Conservation (phyloP, 306 rosid genomes). For the Quercus engelmannii region DNA sequence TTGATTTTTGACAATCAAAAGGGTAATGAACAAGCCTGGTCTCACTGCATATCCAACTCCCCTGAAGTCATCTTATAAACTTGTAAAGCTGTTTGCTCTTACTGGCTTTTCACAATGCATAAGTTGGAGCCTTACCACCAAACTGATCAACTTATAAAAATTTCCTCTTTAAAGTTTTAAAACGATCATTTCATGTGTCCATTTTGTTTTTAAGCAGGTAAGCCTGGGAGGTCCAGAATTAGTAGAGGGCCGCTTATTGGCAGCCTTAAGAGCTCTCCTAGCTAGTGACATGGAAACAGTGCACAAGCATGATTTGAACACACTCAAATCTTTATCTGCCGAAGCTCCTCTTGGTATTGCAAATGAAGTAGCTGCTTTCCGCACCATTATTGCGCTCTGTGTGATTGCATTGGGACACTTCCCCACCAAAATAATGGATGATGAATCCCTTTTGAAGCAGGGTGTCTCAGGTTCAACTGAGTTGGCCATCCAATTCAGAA, state of each 20-base stretch:
- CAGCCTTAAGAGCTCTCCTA: conserved; percentile 75
- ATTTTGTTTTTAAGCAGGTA: conserved; percentile 42
- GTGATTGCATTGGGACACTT: conserved; percentile 86
- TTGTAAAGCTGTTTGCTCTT: neutral
- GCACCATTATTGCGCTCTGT: conserved; percentile 69
- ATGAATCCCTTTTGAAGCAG: conserved; percentile 57
- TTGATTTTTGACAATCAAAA: neutral
- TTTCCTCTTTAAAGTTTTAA: neutral
- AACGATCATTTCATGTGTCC: neutral
- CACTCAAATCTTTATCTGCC: conserved; percentile 59
- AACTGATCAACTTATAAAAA: neutral
- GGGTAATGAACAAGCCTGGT: neutral
- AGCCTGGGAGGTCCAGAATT: conserved; percentile 70
- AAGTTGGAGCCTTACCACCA: neutral
- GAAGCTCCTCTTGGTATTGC: conserved; percentile 87
- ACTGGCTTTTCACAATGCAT: neutral
- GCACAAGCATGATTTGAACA: conserved; percentile 49
- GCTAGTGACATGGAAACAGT: conserved; percentile 44
- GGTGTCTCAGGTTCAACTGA: conserved; percentile 57
- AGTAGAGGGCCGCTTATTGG: conserved; percentile 83
- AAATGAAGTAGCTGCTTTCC: conserved; percentile 67
- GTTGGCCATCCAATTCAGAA: conserved; percentile 78
- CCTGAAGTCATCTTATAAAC: neutral
- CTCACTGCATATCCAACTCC: neutral
- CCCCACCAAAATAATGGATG: conserved; percentile 91